Percentiles rank a stretch among this genome's conserved stretches.
These are phyloP conservation scores for Capsicum pubescens DNA, from an alignment of 257 asterid species.

Conservation along the genomic window DNA sequence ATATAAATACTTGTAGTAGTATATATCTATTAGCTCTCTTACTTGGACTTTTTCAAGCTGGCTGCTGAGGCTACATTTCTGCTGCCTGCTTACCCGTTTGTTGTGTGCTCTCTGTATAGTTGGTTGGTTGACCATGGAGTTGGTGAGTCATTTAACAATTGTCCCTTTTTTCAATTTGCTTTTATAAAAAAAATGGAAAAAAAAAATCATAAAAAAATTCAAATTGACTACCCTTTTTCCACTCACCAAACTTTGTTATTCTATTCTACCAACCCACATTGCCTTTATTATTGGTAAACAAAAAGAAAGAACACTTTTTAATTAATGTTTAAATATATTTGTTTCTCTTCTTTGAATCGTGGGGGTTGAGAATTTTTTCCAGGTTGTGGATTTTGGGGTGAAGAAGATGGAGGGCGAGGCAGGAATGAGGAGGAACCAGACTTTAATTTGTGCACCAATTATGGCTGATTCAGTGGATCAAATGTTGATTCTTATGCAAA, in stretches of 20 bases:
- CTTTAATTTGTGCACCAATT: constrained; percentile 90
- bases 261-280: constrained; percentile 25
- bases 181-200: neutral
- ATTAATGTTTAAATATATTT: neutral
- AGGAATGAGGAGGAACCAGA: constrained; percentile 53
- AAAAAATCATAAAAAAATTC: neutral
- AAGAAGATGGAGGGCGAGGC: constrained; percentile 49
- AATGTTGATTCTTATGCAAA: constrained; percentile 68
- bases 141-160: constrained; percentile 23
- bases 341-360: neutral
- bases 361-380: neutral
- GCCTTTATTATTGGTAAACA: neutral
- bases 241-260: neutral
- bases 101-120: neutral
- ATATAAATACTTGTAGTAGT: neutral
- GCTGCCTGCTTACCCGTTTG: neutral
- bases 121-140: constrained; percentile 30
- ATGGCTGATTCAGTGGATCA: constrained; percentile 88
- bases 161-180: neutral
- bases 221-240: constrained; percentile 17
- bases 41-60: constrained; percentile 7
- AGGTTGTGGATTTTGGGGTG: constrained; percentile 60
- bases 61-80: constrained; percentile 22
- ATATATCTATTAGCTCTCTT: neutral
- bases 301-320: neutral